These are phyloP conservation scores for Sugiyamaella floridensis DNA, from an alignment of 805 yeast genomes.

Conservation along the genomic window DNA sequence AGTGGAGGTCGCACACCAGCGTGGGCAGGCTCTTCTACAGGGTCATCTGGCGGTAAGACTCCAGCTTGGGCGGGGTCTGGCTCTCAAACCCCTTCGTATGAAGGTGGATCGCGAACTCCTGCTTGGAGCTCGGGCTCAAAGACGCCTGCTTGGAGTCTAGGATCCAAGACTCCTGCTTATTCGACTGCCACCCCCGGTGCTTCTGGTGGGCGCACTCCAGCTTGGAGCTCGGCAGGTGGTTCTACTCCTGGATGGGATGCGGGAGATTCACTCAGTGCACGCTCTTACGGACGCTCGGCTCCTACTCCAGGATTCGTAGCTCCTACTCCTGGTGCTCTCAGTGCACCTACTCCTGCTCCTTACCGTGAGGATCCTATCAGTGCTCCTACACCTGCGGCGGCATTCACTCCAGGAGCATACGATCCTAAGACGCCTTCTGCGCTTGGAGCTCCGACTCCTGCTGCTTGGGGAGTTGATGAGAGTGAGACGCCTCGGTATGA, in stretches of 20 bases:
- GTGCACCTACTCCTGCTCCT: slow-evolving; percentile 39
- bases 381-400: slow-evolving; percentile 32
- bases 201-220: slow-evolving; percentile 37
- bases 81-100: slow-evolving; percentile 34
- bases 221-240: slow-evolving; percentile 32
- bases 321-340: slow-evolving; percentile 34
- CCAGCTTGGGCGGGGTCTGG: slow-evolving; percentile 46
- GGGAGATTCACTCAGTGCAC: slow-evolving; percentile 20
- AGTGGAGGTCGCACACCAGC: slow-evolving; percentile 35
- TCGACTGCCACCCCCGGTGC: slow-evolving; percentile 8
- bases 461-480: slow-evolving; percentile 31
- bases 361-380: slow-evolving; percentile 19
- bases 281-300: slow-evolving; percentile 23
- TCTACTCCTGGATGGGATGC: slow-evolving; percentile 36
- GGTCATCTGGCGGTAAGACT: slow-evolving; percentile 40
- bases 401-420: slow-evolving; percentile 33
- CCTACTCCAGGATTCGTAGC: slow-evolving; percentile 34
- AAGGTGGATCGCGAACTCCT: slow-evolving; percentile 30
- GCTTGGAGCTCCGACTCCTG: slow-evolving; percentile 25
- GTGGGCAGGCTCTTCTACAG: slow-evolving; percentile 37
- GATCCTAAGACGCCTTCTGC: slow-evolving; percentile 35
- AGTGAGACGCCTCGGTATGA: slow-evolving; percentile 28
- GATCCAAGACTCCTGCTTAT: slow-evolving; percentile 43
- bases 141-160: slow-evolving; percentile 47
- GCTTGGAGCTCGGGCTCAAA: slow-evolving; percentile 37